phyloP scores from a whole-genome alignment of 805 yeast genomes.

The Grigorovia jiainica region DNA sequence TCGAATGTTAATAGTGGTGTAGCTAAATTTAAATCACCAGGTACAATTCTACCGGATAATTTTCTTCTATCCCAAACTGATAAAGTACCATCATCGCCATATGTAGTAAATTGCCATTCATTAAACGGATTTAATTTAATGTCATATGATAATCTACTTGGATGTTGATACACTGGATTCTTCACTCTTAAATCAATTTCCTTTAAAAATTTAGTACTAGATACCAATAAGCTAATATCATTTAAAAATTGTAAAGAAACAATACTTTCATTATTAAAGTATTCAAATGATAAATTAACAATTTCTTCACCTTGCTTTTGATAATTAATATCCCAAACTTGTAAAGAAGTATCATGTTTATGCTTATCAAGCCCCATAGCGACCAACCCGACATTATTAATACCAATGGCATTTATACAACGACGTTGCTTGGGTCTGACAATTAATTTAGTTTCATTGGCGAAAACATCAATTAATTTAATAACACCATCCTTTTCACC shows the following conservation, averaged over 20 bases:
- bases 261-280: slow-evolving; percentile 65
- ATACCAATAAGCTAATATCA: slow-evolving; percentile 53
- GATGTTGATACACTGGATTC: slow-evolving; percentile 60
- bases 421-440: slow-evolving; percentile 57
- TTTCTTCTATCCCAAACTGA: slow-evolving; percentile 76
- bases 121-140: slow-evolving; percentile 62
- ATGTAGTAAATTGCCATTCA: slow-evolving; percentile 58
- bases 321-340: slow-evolving; percentile 69
- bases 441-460: slow-evolving; percentile 4
- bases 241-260: slow-evolving; percentile 60
- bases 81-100: slow-evolving; percentile 75
- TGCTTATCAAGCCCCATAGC: slow-evolving; percentile 77
- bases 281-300: slow-evolving; percentile 46
- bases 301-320: slow-evolving; percentile 44
- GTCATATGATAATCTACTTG: slow-evolving; percentile 63
- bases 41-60: slow-evolving; percentile 28
- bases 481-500: slow-evolving; percentile 69
- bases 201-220: slow-evolving; percentile 66
- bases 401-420: slow-evolving; percentile 66
- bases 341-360: slow-evolving; percentile 64
- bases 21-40: slow-evolving; percentile 31
- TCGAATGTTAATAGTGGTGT: slow-evolving; percentile 52
- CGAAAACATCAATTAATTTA: slow-evolving; percentile 49
- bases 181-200: slow-evolving; percentile 67
- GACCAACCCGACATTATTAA: slow-evolving; percentile 53